Evolutionary conservation across 2,329 filamentous ascomycete genomes (phyloP).

Genomic region (Celoporthe dispersa): DNA sequence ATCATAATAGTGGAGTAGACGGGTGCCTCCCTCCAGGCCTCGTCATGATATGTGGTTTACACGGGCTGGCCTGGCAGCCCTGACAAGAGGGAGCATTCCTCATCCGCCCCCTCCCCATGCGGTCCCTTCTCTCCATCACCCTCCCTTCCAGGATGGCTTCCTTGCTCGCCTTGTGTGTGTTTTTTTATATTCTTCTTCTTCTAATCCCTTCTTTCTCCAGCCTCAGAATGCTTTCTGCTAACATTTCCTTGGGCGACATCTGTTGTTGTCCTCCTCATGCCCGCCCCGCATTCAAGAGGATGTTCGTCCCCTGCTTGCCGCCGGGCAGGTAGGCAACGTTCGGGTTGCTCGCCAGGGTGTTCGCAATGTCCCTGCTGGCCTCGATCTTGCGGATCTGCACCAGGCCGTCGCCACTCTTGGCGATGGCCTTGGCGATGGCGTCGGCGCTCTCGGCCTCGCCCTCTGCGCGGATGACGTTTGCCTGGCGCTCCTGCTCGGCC

Average conservation of each 20-base stretch:
- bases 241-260: background rate
- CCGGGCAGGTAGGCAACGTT: slow-evolving; percentile 95
- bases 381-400: slow-evolving; percentile 97
- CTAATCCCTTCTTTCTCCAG: background rate
- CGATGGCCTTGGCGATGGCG: slow-evolving; percentile 90
- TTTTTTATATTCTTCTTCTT: background rate
- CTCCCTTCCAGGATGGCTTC: slow-evolving; percentile 14
- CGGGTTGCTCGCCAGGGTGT: slow-evolving; percentile 85
- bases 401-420: slow-evolving; percentile 89
- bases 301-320: slow-evolving; percentile 66
- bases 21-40: slow-evolving; percentile 7
- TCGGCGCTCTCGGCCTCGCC: slow-evolving; percentile 97
- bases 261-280: slow-evolving; percentile 35
- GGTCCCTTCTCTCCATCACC: background rate
- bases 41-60: slow-evolving; percentile 24
- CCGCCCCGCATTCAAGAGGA: slow-evolving; percentile 57
- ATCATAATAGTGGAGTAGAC: slow-evolving; percentile 30
- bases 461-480: slow-evolving; percentile 97
- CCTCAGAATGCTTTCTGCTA: background rate
- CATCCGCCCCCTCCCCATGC: background rate
- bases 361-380: slow-evolving; percentile 92
- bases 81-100: background rate
- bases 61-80: slow-evolving; percentile 18
- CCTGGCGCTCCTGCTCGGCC: slow-evolving; percentile 97
- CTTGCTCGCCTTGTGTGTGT: background rate